phyloP scores from a whole-genome alignment of 176 grass and related monocot genomes.

The Triticum dicoccoides region DNA sequence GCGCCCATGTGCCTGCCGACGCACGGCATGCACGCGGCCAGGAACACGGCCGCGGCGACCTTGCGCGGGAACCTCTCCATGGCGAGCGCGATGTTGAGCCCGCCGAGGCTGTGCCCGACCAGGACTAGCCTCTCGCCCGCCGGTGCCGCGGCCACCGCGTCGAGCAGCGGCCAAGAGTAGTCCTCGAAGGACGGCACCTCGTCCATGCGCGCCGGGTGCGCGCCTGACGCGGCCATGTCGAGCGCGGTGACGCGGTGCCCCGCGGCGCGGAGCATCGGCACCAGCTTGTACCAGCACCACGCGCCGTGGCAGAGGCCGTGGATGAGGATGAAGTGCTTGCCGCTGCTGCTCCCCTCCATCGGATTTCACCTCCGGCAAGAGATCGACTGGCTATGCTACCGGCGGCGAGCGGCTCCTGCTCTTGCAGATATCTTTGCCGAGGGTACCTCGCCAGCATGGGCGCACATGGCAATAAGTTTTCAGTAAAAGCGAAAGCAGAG shows the following conservation, averaged over 20 bases:
- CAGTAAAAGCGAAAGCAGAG: not conserved
- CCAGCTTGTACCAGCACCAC: conserved; percentile 68
- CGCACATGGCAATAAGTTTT: not conserved
- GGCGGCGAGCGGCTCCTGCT: no score
- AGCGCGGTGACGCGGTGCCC: conserved; percentile 49
- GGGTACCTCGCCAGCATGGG: not conserved
- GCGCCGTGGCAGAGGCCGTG: conserved; percentile 48
- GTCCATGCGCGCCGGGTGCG: conserved; percentile 33
- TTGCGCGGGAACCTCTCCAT: conserved; percentile 46
- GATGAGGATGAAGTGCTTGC: conserved; percentile 53
- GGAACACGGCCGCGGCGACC: conserved; percentile 44
- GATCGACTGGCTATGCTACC: not conserved
- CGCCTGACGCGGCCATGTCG: conserved; percentile 48
- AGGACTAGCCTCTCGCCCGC: conserved; percentile 39
- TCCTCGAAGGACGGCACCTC: conserved; percentile 60
- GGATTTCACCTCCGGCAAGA: not conserved
- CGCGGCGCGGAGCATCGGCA: conserved; percentile 9
- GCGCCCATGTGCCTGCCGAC: conserved; percentile 10
- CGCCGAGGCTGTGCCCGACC: conserved; percentile 58
- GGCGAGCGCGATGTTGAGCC: conserved; percentile 39
- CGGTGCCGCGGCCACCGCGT: conserved; percentile 6
- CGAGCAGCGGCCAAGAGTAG: conserved; percentile 50
- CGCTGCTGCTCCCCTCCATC: conserved; percentile 6
- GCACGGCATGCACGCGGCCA: conserved; percentile 37
- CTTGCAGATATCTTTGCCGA: not conserved